phyloP scores from a whole-genome alignment of 441 rosid genomes.

The Isatis lusitanica region DNA sequence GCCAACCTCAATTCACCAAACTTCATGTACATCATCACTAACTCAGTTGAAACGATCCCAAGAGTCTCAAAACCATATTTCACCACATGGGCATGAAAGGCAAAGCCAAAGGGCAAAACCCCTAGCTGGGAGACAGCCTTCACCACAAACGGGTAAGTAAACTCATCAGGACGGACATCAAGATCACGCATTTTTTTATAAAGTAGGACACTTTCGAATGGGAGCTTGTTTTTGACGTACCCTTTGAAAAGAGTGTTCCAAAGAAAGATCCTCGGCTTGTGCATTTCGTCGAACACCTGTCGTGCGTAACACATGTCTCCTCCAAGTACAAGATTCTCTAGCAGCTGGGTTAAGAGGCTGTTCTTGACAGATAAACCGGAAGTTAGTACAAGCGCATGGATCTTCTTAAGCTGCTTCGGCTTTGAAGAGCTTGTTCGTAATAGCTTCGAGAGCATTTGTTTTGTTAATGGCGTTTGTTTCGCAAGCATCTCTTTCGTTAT shows the following conservation, averaged over 20 bases:
- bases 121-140: slow-evolving; percentile 41
- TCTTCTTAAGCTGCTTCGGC: slow-evolving; percentile 38
- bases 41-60: slow-evolving; percentile 45
- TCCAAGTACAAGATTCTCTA: slow-evolving; percentile 6
- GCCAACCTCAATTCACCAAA: slow-evolving; percentile 40
- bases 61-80: slow-evolving; percentile 43
- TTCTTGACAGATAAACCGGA: slow-evolving; percentile 46
- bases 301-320: slow-evolving; percentile 46
- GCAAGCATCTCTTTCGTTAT: slow-evolving; percentile 27
- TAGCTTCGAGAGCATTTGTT: slow-evolving; percentile 37
- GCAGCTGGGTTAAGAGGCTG: slow-evolving; percentile 42
- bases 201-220: slow-evolving; percentile 25
- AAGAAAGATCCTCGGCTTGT: slow-evolving; percentile 46
- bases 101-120: slow-evolving; percentile 18
- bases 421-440: slow-evolving; percentile 35
- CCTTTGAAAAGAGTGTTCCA: slow-evolving; percentile 53
- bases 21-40: slow-evolving; percentile 45
- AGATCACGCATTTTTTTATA: slow-evolving; percentile 37
- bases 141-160: slow-evolving; percentile 48
- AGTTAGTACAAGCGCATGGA: slow-evolving; percentile 43
- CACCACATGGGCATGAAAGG: slow-evolving; percentile 40
- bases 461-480: slow-evolving; percentile 31
- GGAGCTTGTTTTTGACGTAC: slow-evolving; percentile 39
- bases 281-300: slow-evolving; percentile 54
- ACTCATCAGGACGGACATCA: slow-evolving; percentile 42